Conservation (phyloP, 2,329 filamentous ascomycete species). For the Teratosphaeria zuluensis region DNA sequence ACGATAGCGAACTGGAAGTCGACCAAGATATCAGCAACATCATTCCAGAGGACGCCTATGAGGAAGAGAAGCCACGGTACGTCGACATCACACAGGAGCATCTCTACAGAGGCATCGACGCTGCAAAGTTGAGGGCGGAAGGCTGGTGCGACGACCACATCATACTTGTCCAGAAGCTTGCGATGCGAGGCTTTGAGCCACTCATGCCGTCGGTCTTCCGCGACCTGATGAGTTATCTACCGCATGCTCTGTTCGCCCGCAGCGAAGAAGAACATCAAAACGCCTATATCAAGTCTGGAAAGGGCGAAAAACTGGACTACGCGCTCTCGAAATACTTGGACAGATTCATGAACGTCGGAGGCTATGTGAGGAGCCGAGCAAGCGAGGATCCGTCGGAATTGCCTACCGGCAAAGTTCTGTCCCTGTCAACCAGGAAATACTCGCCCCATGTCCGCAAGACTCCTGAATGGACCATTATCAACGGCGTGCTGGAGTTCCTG, state of each 20-base stretch:
- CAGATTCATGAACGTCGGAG: constrained; percentile 41
- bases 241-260: constrained; percentile 42
- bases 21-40: constrained; percentile 2
- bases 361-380: constrained; percentile 38
- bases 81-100: constrained; percentile 15
- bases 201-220: constrained; percentile 44
- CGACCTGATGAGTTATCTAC: constrained; percentile 45
- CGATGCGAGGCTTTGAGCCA: constrained; percentile 47
- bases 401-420: not conserved
- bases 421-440: not conserved
- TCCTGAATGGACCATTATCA: constrained; percentile 6
- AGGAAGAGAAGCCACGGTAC: constrained; percentile 9
- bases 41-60: constrained; percentile 12
- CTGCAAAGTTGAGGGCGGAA: constrained; percentile 14
- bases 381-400: constrained; percentile 9
- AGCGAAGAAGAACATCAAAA: constrained; percentile 19
- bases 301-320: constrained; percentile 31
- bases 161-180: constrained; percentile 43
- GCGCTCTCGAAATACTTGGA: constrained; percentile 43
- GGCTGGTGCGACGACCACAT: constrained; percentile 45
- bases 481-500: constrained; percentile 8
- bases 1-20: not conserved
- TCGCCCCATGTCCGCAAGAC: not conserved
- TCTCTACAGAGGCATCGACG: constrained; percentile 14
- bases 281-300: constrained; percentile 37